These are phyloP conservation scores for Trichodelitschia bisporula DNA, from an alignment of 495 filamentous ascomycete genomes.

Conservation along the genomic window DNA sequence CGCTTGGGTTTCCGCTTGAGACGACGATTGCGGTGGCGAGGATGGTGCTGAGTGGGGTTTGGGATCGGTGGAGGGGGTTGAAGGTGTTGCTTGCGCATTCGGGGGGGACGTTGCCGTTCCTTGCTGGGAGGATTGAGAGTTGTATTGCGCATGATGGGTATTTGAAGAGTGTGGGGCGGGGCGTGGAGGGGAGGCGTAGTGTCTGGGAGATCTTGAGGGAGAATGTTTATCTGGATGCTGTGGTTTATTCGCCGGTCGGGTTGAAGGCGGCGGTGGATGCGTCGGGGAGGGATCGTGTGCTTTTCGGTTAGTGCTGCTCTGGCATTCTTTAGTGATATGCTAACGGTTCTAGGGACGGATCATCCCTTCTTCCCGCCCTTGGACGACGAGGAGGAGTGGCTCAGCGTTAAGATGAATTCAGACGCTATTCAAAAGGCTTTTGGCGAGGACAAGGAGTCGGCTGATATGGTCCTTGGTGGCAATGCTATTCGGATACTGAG, in stretches of 20 bases:
- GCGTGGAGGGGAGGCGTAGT: conserved; percentile 22
- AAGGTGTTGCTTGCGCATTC: conserved; percentile 65
- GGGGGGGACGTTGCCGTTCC: conserved; percentile 70
- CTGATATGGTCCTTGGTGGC: conserved; percentile 13
- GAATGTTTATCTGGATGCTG: conserved; percentile 83
- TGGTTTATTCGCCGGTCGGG: conserved; percentile 53
- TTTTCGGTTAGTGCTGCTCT: conserved; percentile 34
- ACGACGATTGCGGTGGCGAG: conserved; percentile 78
- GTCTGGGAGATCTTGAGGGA: conserved; percentile 62
- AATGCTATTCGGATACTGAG: conserved; percentile 15
- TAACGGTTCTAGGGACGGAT: conserved; percentile 36
- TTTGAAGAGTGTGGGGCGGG: conserved; percentile 26
- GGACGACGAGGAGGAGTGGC: conserved; percentile 40
- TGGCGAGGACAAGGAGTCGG: conserved; percentile 20
- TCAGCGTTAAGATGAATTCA: conserved; percentile 60
- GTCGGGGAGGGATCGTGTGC: conserved; percentile 36
- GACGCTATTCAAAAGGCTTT: conserved; percentile 40
- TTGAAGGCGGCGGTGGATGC: conserved; percentile 47
- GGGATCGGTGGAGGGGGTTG: conserved; percentile 49
- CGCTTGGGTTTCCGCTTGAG: conserved; percentile 77
- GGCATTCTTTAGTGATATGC: not conserved
- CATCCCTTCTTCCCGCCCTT: conserved; percentile 90
- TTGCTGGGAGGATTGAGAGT: conserved; percentile 72
- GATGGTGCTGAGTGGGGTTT: conserved; percentile 68
- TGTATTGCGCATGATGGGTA: conserved; percentile 66